Base-by-base conservation (phyloP, 805 yeast genomes). In the Priceomyces haplophilus region DNA sequence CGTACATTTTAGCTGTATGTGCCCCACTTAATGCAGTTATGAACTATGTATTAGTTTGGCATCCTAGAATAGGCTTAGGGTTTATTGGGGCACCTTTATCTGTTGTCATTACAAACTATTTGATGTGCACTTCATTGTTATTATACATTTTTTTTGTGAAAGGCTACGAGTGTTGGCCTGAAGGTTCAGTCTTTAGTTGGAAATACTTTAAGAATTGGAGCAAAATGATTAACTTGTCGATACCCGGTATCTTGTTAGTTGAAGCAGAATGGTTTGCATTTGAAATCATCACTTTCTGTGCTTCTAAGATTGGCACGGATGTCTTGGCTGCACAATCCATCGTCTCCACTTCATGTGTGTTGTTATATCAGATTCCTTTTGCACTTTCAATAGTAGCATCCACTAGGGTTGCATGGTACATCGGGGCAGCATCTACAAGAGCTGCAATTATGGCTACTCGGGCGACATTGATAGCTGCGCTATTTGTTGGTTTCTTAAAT, bases 201-300 rank as follows among this genome's bases (percentile, higher is more conserved):
- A 40, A 54, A 4, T 63, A 51, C 45, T 73, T 75, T 51, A 56
- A 59, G 35, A 80, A 82, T 50, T 85, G 90, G 90, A 58, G 61
- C 3, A 77, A 73, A 52, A 79, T 85, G 81, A 65, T 84, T 34
- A 68, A 65, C 46, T 64, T 85, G 32, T 82, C 90, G 2, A 55
- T 79, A n/a, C 88, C 88, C 4, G 89, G 90, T 29, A 79, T 84
- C 23, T 63, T 83, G 41, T 82, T 84, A 85, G 86, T 85, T 17
- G 78, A 82, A 53, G 85, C 88, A 15, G 93, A 85, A 61, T 85
- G 86, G 75, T 64, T 85, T 30, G 88, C 89, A 1, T 85, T 85
- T 60, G 91, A 85, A 63, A 75, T 85, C 37, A 67, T 85, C 47
- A 85, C 91, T 0, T 70, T 85, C 40, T 67, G 79, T 46, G 83